These are phyloP conservation scores for Kodamaea laetipori DNA, from an alignment of 805 yeast genomes.

Conservation along the genomic window DNA sequence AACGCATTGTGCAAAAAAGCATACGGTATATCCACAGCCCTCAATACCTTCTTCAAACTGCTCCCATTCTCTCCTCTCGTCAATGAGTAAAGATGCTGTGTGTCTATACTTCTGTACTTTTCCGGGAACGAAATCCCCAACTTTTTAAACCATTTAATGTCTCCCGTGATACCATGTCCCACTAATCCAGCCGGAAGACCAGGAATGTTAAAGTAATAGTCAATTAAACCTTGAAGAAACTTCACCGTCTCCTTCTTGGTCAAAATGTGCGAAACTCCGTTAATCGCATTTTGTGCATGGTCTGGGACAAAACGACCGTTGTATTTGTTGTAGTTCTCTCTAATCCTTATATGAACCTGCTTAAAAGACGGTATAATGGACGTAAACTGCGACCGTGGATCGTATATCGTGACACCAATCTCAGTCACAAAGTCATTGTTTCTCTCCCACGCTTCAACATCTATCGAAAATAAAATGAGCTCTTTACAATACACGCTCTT, in stretches of 20 bases:
- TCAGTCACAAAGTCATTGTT: slow-evolving; percentile 50
- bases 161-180: slow-evolving; percentile 62
- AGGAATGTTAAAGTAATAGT: slow-evolving; percentile 41
- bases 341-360: slow-evolving; percentile 45
- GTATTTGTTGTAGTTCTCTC: slow-evolving; percentile 41
- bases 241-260: slow-evolving; percentile 34
- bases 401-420: slow-evolving; percentile 58
- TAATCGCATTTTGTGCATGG: slow-evolving; percentile 50
- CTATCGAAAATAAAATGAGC: slow-evolving; percentile 45
- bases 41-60: slow-evolving; percentile 48
- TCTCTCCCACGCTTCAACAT: slow-evolving; percentile 59
- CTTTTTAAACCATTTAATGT: slow-evolving; percentile 50
- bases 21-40: slow-evolving; percentile 54
- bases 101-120: slow-evolving; percentile 42
- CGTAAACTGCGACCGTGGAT: slow-evolving; percentile 48
- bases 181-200: slow-evolving; percentile 41
- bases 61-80: slow-evolving; percentile 46
- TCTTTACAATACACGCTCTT: slow-evolving; percentile 22
- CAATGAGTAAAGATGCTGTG: slow-evolving; percentile 45
- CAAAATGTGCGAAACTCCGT: slow-evolving; percentile 51
- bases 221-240: slow-evolving; percentile 45
- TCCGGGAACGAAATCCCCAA: slow-evolving; percentile 52
- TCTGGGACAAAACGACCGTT: slow-evolving; percentile 61
- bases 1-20: slow-evolving; percentile 69
- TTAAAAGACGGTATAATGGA: slow-evolving; percentile 43